These are phyloP conservation scores for Alternaria longipes DNA, from an alignment of 2,329 filamentous ascomycete genomes.

Conservation along the genomic window DNA sequence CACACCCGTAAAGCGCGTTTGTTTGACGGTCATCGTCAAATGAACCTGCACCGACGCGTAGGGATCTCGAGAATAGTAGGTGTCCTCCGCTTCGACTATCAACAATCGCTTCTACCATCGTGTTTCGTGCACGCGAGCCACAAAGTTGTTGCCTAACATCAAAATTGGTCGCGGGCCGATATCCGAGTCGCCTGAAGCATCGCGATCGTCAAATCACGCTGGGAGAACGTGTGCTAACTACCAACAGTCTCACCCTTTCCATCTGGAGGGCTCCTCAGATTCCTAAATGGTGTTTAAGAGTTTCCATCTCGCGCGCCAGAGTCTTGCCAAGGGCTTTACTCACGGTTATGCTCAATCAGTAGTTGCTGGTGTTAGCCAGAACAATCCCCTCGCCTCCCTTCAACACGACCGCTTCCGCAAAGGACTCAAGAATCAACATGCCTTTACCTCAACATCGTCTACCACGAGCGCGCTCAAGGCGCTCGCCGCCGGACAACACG, in stretches of 20 bases:
- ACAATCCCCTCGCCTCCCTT: slow-evolving; percentile 65
- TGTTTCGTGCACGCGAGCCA: slow-evolving; percentile 22
- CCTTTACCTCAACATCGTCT: slow-evolving; percentile 66
- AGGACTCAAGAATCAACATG: slow-evolving; percentile 73
- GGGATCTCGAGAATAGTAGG: slow-evolving; percentile 69
- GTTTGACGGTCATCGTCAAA: slow-evolving; percentile 94
- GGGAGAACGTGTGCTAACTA: slow-evolving; percentile 26
- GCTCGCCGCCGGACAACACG: slow-evolving; percentile 35
- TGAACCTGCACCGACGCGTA: slow-evolving; percentile 88
- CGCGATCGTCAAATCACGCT: slow-evolving; percentile 25
- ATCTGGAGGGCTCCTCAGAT: slow-evolving; percentile 69
- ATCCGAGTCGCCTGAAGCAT: slow-evolving; percentile 24
- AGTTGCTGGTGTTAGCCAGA: slow-evolving; percentile 81
- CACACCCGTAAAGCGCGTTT: slow-evolving; percentile 74
- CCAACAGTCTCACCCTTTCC: slow-evolving; percentile 58
- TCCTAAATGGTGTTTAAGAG: slow-evolving; percentile 89
- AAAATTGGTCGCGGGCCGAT: slow-evolving; percentile 17
- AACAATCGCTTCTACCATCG: slow-evolving; percentile 11
- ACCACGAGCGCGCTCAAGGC: slow-evolving; percentile 51
- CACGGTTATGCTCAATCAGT: slow-evolving; percentile 98
- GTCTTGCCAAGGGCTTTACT: slow-evolving; percentile 95
- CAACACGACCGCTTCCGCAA: slow-evolving; percentile 57
- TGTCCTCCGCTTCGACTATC: slow-evolving; percentile 22
- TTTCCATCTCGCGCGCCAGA: slow-evolving; percentile 90
- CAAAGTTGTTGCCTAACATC: slow-evolving; percentile 30